Percentiles rank a stretch among this genome's conserved stretches.
Conservation (phyloP, 495 filamentous ascomycete genomes). For the Gamarada debralockiae region DNA sequence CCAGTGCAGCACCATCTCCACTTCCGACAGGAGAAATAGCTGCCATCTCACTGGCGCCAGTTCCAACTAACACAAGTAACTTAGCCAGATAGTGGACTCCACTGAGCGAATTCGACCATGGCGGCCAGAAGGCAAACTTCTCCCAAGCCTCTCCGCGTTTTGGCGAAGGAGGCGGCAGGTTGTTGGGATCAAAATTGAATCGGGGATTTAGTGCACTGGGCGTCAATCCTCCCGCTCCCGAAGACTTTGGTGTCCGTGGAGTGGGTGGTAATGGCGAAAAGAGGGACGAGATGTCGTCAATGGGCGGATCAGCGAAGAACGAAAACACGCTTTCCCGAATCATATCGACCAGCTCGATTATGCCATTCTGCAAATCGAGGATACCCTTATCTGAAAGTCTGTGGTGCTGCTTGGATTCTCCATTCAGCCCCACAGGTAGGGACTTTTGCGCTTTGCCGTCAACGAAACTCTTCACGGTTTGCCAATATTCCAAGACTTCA, state of each 20-base stretch:
- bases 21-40: conserved; percentile 59
- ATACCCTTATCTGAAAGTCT: conserved; percentile 69
- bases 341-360: conserved; percentile 73
- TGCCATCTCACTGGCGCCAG: conserved; percentile 83
- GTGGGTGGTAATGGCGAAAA: conserved; percentile 74
- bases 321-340: conserved; percentile 72
- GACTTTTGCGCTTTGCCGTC: conserved; percentile 77
- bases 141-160: conserved; percentile 81
- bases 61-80: conserved; percentile 74
- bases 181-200: conserved; percentile 74
- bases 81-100: conserved; percentile 81
- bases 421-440: conserved; percentile 80
- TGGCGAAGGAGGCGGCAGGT: conserved; percentile 72
- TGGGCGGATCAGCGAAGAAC: conserved; percentile 86
- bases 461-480: conserved; percentile 85
- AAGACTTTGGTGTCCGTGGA: conserved; percentile 52
- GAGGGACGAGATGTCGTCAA: conserved; percentile 82
- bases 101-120: conserved; percentile 83
- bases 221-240: conserved; percentile 43
- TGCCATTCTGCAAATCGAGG: conserved; percentile 68
- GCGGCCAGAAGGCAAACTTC: conserved; percentile 95
- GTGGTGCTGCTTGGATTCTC: conserved; percentile 79
- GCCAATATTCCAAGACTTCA: conserved; percentile 91
- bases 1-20: conserved; percentile 51
- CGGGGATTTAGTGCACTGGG: conserved; percentile 53